Evolutionary conservation across 164 flowering plant species (phyloP), one percentile per base, ranked within the genome.

Genomic region (Liriodendron chinense): DNA sequence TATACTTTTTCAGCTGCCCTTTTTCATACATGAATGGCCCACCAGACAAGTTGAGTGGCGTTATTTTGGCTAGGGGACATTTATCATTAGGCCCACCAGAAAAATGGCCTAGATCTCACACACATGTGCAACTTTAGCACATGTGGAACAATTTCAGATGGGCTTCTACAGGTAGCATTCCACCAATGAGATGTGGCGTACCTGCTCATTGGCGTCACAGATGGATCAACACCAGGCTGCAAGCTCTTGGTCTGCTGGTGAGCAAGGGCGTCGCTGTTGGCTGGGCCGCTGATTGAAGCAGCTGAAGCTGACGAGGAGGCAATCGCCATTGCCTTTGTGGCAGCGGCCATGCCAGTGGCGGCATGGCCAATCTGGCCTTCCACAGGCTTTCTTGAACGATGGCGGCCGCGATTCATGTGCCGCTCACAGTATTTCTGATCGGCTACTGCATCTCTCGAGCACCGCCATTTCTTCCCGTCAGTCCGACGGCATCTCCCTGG

Each of bases 331-430:
- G 80, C 84, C 80, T 84, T 86, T n/a, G 83, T 53, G 75, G 25
- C 43, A 7, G 71, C 71, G 79, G 90, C 76, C 72, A 89, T 56
- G 70, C 84, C 89, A 72, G 91, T 74, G 78, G 78, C 81, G 78
- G 92, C 82, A 75, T 89, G 91, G 93, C 91, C 94, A 76, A 85
- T 78, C 71, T 87, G 97, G 87, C 92, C 92, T 94, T 92, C 98
- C 96, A 96, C 98, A 92, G 92, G 97, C 99, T 94, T 96, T 96
- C 99, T 95, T 93, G 99, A 93, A 95, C 97, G 96, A 81, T 93
- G 97, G 81, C 97, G 94, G 82, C 96, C 96, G 53, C 97, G 84
- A 85, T 92, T 93, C 81, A 94, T 87, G 83, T 96, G 99, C 80
- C 98, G 87, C 82, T 96, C 98, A 72, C 99, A 94, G 75, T 91